Conservation (phyloP, 352 stramenopile genomes). For the Phytopythium litorale region DNA sequence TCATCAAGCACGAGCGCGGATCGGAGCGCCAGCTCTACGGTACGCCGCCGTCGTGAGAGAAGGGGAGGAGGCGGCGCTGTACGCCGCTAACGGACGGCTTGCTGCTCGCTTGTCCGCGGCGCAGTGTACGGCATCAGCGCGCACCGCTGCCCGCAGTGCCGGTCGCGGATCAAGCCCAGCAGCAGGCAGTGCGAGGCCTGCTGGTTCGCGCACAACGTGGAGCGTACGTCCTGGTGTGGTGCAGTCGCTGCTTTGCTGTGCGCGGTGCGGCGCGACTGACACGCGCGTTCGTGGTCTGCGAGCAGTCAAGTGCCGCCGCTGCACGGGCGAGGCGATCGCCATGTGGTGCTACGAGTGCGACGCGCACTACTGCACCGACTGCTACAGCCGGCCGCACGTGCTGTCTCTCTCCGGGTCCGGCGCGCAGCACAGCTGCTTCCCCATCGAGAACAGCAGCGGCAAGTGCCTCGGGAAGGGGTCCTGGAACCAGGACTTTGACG, state of each 20-base stretch:
- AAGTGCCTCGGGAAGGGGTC: constrained; percentile 37
- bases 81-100: background rate
- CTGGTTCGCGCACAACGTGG: constrained; percentile 26
- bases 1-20: constrained; percentile 46
- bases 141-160: constrained; percentile 43
- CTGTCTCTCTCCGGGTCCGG: constrained; percentile 28
- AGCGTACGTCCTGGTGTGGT: constrained; percentile 20
- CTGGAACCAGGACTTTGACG: constrained; percentile 35
- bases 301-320: constrained; percentile 26
- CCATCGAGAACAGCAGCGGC: constrained; percentile 48
- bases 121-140: constrained; percentile 64
- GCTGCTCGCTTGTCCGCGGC: background rate
- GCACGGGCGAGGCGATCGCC: constrained; percentile 24
- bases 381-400: constrained; percentile 52
- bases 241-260: background rate
- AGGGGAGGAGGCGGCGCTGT: too few relatives aligned
- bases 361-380: constrained; percentile 52
- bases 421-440: constrained; percentile 44
- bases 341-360: constrained; percentile 74
- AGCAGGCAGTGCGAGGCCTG: constrained; percentile 38
- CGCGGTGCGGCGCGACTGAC: too few relatives aligned
- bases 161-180: constrained; percentile 27
- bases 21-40: constrained; percentile 48
- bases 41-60: constrained; percentile 16
- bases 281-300: too few relatives aligned